Evolutionary conservation across 2,329 filamentous ascomycete genomes (phyloP).

Genomic region (Beauveria rudraprayagi): DNA sequence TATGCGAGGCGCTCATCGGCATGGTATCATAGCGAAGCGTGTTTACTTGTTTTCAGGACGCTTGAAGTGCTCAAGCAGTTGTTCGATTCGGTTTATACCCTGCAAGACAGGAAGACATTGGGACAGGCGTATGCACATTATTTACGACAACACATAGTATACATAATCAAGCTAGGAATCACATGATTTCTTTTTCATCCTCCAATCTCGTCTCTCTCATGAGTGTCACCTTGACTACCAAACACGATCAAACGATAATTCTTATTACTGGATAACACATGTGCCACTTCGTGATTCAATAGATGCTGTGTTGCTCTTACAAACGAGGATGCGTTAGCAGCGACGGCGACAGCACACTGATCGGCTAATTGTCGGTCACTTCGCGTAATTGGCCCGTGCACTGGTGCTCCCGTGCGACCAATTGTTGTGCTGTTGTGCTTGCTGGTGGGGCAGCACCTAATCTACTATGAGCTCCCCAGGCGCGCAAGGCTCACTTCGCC

Average conservation of each 20-base stretch:
- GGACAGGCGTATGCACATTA: background rate
- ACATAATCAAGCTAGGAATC: background rate
- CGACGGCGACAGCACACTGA: background rate
- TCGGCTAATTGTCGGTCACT: constrained; percentile 4
- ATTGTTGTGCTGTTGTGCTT: constrained; percentile 11
- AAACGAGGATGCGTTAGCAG: background rate
- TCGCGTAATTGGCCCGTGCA: background rate
- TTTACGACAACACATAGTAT: background rate
- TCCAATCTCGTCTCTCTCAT: background rate
- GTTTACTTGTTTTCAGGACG: background rate
- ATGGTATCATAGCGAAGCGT: constrained; percentile 8
- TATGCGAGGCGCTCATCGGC: background rate
- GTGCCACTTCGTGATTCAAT: background rate
- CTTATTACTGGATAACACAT: background rate
- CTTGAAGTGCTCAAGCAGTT: constrained; percentile 3
- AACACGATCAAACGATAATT: background rate
- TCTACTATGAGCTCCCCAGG: background rate
- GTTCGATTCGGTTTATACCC: constrained; percentile 1
- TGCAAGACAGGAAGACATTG: background rate
- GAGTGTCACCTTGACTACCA: background rate
- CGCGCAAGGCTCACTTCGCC: constrained; percentile 1
- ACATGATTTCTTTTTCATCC: background rate
- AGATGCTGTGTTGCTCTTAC: background rate
- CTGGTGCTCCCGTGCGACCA: constrained; percentile 6
- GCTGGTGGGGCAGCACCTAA: constrained; percentile 3